Conservation (phyloP, 208 protist species). For the Kentomonas sorsogonicus region DNA sequence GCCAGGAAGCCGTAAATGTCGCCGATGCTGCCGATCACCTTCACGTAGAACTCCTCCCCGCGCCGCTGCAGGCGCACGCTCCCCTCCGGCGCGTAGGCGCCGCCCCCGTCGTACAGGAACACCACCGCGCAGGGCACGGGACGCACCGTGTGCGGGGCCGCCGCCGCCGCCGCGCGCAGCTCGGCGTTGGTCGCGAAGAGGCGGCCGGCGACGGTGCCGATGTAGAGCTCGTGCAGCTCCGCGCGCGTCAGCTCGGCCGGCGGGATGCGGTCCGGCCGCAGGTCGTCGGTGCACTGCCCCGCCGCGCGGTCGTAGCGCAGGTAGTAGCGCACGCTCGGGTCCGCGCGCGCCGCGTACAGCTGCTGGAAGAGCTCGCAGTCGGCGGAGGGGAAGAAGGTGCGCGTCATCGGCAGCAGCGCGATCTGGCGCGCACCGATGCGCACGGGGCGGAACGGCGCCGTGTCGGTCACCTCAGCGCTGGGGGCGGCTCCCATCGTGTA, state of each 20-base stretch:
- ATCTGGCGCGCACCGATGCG: constrained; percentile 27
- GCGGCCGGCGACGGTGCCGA: constrained; percentile 2
- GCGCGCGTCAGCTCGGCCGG: constrained; percentile 17
- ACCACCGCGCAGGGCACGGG: constrained; percentile 56
- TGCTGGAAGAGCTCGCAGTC: constrained; percentile 47
- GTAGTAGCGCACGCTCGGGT: constrained; percentile 72
- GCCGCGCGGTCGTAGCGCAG: constrained; percentile 21
- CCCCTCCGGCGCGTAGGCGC: constrained; percentile 32
- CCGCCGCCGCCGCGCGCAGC: constrained; percentile 22
- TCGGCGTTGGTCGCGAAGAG: constrained; percentile 33
- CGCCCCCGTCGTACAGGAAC: constrained; percentile 54
- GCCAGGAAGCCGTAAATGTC: constrained; percentile 15
- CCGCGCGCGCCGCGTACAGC: constrained; percentile 47
- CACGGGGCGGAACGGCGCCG: constrained; percentile 38
- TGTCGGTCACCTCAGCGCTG: constrained; percentile 38
- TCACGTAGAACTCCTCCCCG: constrained; percentile 23
- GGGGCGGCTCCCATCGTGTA: constrained; percentile 61
- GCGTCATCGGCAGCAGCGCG: constrained; percentile 43
- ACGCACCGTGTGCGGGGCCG: constrained; percentile 20
- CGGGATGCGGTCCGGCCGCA: constrained; percentile 39
- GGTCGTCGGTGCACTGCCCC: constrained; percentile 3
- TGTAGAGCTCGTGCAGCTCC: constrained; percentile 29
- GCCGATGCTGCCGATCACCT: constrained; percentile 48
- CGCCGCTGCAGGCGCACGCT: constrained; percentile 28
- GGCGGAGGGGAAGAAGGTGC: constrained; percentile 47